Evolutionary conservation across 345 rosid species (phyloP), one percentile per base, ranked within the genome.

Genomic region (Eucalyptus regnans): DNA sequence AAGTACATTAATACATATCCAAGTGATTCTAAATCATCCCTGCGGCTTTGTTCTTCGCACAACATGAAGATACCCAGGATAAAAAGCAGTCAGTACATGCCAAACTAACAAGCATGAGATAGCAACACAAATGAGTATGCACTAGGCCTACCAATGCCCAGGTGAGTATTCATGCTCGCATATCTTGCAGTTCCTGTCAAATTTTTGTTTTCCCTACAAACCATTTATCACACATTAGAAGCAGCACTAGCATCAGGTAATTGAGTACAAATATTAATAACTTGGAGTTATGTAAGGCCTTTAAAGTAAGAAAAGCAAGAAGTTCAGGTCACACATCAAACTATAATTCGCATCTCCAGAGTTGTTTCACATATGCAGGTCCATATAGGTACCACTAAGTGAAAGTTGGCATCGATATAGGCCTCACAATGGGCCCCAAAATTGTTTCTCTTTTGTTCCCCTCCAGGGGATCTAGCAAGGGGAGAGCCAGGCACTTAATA

Each of bases 141-240:
- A 58, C 52, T 16, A 88, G 20, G 37, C 90, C 56, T 91, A 97
- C 99, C 99, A 89, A 97, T 95, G 90, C 99, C 99, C 88, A 97
- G 96, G 94, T 97, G 99, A 90, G 98, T 97, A 88, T 97, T 97
- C 97, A 95, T 95, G 96, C 99, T 97, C 64, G 99, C 99, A 89
- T 96, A 97, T 94, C 99, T 94, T 79, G 98, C 98, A 60, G 99
- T 97, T 89, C 99, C 98, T 2, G 98, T 95, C 95, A 97, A 93
- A 90, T 96, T 97, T 92, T 97, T 97, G 89, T 97, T 97, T 90
- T 97, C 99, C 92, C 99, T 97, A 96, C 90, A 89, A 87, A 31
- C 48, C 84, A 76, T 76, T 76, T 76, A 76, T 41, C 15, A 12
- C 48, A 10, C 84, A 76, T 76, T 76, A 76, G 29, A 76, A 76